Evolutionary conservation across 1,139 yeast genomes (phyloP).

Genomic region (Saccharomyces hybrid): DNA sequence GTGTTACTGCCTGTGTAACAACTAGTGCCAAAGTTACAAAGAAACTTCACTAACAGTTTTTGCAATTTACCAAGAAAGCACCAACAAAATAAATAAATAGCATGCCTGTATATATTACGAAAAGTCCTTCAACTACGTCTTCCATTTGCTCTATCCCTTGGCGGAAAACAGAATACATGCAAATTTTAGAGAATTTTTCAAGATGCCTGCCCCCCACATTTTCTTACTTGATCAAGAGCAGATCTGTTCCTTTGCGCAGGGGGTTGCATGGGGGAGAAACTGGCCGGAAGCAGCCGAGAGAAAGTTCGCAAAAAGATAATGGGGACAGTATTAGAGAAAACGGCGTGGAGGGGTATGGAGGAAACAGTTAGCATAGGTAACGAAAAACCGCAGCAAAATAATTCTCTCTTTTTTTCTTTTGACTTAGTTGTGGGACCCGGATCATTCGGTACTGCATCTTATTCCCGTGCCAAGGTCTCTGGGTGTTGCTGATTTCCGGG

Average conservation of each 20-base stretch:
- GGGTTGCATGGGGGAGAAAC: neutral
- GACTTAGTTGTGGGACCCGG: neutral
- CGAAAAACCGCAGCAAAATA: neutral
- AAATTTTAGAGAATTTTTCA: neutral
- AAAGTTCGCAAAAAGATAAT: neutral
- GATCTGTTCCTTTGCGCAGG: slow-evolving; percentile 1
- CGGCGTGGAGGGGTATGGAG: neutral
- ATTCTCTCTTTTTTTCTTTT: neutral
- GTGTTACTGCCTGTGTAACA: neutral
- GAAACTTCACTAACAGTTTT: neutral
- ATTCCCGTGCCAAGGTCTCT: neutral
- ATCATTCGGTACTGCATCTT: neutral
- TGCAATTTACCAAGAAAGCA: neutral
- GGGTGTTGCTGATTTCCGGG: neutral
- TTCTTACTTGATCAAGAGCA: neutral
- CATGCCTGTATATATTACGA: neutral
- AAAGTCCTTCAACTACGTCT: neutral
- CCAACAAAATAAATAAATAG: neutral
- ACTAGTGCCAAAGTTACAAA: neutral
- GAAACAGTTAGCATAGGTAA: neutral
- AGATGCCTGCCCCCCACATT: neutral
- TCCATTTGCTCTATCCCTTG: neutral
- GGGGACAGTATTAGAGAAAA: neutral
- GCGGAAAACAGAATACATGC: neutral
- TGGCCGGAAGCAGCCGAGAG: neutral